Evolutionary conservation across 352 stramenopile species (phyloP), one percentile per base, ranked within the genome.

Genomic region (Globisporangium viniferum): DNA sequence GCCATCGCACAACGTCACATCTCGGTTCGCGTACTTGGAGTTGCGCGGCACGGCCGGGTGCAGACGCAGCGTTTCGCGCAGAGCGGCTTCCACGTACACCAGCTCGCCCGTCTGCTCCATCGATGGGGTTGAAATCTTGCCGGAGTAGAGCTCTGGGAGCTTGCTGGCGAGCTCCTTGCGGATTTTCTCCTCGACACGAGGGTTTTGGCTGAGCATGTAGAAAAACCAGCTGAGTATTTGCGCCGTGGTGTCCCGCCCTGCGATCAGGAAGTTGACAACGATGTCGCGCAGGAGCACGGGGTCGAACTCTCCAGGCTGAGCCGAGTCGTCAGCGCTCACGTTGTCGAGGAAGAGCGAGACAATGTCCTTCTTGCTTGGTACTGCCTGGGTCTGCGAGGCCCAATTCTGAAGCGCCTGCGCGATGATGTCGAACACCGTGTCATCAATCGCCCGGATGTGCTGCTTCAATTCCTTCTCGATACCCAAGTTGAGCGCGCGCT

Each of bases 1-100:
- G 49, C 78, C 84, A 61, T 93, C 82, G 36, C 74, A 69, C 24
- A 91, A 72, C 64, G 83, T 65, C 1, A 83, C 82, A 68, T 89
- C 84, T 3, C 70, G 61, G 31, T 64, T 69, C 4, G 66, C 66
- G n/a, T 66, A 48, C 53, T 69, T 78, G 22, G 64, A 49, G 60
- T 86, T 79, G 41, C 64, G 61, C 4, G 78, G 72, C 14, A 79
- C 75, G 24, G 68, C 24, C 22, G 78, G 73, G 55, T 76, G 67
- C 9, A 86, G 51, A 0, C 78, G 71, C 20, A 82, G 56, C 24
- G 67, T 76, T 59, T 86, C 75, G 3, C 51, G 62, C 15, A 86
- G 39, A n/a, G 78, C 60, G 8, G 64, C 77, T 14, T 69, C 54
- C 5, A 74, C 44, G 48, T 76, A 74, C 39, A 67, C 44, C 3